These are phyloP conservation scores for Cavenderia fasciculata DNA, from an alignment of 78 protist genomes.

Conservation along the genomic window DNA sequence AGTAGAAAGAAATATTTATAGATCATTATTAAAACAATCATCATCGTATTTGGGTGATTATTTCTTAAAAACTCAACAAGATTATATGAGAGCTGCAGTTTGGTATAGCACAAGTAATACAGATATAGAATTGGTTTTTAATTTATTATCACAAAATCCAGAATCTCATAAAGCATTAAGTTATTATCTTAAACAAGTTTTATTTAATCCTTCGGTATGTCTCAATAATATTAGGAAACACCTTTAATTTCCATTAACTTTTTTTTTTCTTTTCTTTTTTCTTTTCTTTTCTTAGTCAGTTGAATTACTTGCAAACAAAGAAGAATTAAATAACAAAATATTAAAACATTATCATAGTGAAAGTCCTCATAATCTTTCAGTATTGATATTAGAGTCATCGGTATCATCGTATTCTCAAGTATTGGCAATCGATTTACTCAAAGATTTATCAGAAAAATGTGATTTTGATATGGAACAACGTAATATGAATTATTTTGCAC, in stretches of 20 bases:
- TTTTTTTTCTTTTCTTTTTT: background rate
- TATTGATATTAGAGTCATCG: constrained; percentile 39
- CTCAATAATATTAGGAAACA: background rate
- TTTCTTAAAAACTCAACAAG: constrained; percentile 33
- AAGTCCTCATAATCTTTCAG: constrained; percentile 68
- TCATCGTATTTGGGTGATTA: constrained; percentile 48
- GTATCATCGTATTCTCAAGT: constrained; percentile 32
- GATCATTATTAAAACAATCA: constrained; percentile 29
- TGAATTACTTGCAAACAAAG: constrained; percentile 48
- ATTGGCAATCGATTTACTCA: constrained; percentile 49
- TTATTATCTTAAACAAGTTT: constrained; percentile 53
- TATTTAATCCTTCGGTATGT: constrained; percentile 54
- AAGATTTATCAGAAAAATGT: constrained; percentile 21
- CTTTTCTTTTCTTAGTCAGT: background rate
- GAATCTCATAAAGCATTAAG: constrained; percentile 48
- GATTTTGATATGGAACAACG: constrained; percentile 57
- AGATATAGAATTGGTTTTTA: constrained; percentile 57
- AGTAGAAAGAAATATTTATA: constrained; percentile 53
- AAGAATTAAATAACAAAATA: constrained; percentile 43
- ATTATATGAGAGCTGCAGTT: constrained; percentile 75
- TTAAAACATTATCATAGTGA: constrained; percentile 37
- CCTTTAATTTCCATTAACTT: background rate
- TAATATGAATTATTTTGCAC: constrained; percentile 66
- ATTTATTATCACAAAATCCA: background rate
- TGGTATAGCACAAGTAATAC: constrained; percentile 75